phyloP scores from a whole-genome alignment of 768 basidiomycete genomes.

The Suillus discolor region DNA sequence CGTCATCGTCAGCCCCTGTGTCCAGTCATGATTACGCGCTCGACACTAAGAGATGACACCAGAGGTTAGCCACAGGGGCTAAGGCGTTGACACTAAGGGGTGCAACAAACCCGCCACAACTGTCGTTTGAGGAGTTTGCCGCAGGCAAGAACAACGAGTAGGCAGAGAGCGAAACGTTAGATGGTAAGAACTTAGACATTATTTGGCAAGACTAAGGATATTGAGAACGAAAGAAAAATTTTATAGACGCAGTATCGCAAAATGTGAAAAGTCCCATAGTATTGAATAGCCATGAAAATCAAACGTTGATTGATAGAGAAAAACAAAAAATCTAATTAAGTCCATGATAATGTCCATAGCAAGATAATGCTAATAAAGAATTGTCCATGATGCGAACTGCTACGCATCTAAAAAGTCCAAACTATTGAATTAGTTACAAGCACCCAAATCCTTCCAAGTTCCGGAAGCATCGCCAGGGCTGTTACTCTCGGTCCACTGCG shows the following conservation, averaged over 20 bases:
- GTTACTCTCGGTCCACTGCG: constrained; percentile 27
- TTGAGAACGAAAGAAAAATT: constrained; percentile 51
- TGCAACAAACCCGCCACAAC: not conserved
- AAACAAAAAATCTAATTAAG: not conserved
- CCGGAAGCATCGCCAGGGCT: constrained; percentile 28
- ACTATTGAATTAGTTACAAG: constrained; percentile 15
- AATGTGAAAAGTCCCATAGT: too few relatives aligned
- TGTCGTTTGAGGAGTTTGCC: too few relatives aligned
- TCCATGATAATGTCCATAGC: not conserved
- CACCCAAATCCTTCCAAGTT: constrained; percentile 25
- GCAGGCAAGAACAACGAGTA: too few relatives aligned
- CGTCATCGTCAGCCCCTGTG: constrained; percentile 53
- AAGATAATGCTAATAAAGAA: not conserved
- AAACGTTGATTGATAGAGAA: not conserved
- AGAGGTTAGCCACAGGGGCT: constrained; percentile 33
- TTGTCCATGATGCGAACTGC: not conserved
- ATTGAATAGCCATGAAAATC: not conserved
- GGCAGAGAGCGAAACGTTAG: not conserved
- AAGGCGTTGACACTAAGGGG: not conserved
- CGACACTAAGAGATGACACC: constrained; percentile 52
- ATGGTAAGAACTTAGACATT: constrained; percentile 51
- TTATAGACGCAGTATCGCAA: not conserved
- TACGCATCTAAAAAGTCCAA: not conserved
- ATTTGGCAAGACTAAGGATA: constrained; percentile 59
- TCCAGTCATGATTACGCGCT: constrained; percentile 58